Percentiles rank a stretch among this genome's conserved stretches.
phyloP scores from a whole-genome alignment of 1,139 yeast species.

The Debaryomyces udenii region DNA sequence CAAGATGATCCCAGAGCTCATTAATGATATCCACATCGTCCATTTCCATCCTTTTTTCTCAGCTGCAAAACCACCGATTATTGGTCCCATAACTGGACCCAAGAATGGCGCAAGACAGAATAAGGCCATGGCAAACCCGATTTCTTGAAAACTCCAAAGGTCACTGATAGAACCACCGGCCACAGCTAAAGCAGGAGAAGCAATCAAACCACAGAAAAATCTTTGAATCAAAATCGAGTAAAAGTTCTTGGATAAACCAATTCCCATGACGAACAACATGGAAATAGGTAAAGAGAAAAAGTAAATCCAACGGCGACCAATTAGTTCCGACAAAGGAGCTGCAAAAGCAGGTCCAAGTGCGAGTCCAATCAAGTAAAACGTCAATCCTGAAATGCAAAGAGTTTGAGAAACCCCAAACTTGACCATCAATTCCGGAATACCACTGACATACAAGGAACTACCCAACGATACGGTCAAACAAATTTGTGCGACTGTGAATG shows the following conservation, averaged over 20 bases:
- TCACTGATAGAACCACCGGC: constrained; percentile 89
- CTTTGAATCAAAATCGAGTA: constrained; percentile 65
- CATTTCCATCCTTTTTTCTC: constrained; percentile 74
- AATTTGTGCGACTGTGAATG: constrained; percentile 62
- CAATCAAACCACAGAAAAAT: constrained; percentile 77
- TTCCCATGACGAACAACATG: constrained; percentile 77
- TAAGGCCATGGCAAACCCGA: constrained; percentile 69
- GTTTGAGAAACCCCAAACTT: constrained; percentile 57
- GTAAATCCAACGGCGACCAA: constrained; percentile 71
- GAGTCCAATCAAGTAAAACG: constrained; percentile 70
- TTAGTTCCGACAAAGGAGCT: constrained; percentile 78
- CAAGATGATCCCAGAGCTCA: constrained; percentile 68
- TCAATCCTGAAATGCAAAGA: constrained; percentile 64
- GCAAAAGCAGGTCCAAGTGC: constrained; percentile 73
- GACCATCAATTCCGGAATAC: constrained; percentile 28
- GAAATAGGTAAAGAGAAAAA: constrained; percentile 62
- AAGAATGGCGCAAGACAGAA: constrained; percentile 72
- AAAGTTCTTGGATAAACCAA: constrained; percentile 63
- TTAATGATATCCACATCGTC: constrained; percentile 74
- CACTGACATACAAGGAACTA: constrained; percentile 67
- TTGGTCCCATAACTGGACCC: constrained; percentile 84
- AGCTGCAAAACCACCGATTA: constrained; percentile 79
- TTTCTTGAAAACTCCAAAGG: constrained; percentile 64
- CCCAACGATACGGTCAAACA: constrained; percentile 74
- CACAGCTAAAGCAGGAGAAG: constrained; percentile 83